Evolutionary conservation across 2,329 filamentous ascomycete genomes (phyloP).

Genomic region (Aspergillus arachidicola): DNA sequence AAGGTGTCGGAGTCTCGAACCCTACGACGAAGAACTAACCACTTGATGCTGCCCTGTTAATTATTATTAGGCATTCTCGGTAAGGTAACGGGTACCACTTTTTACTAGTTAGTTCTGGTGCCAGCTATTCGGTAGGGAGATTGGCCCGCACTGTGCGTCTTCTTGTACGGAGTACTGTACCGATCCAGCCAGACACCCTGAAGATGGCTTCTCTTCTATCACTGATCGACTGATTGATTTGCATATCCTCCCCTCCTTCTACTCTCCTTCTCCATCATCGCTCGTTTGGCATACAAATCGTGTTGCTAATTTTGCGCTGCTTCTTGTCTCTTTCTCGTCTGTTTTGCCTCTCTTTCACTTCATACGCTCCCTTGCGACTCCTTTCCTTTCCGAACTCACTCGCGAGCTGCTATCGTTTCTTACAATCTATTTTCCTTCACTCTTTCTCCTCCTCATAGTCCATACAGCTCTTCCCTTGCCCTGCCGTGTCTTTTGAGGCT

Average conservation of each 20-base stretch:
- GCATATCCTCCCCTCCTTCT: not conserved
- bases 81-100: not conserved
- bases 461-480: constrained; percentile 1
- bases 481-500: not conserved
- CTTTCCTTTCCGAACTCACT: not conserved
- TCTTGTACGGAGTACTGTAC: not conserved
- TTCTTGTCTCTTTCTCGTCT: not conserved
- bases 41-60: not conserved
- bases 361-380: not conserved
- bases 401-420: not conserved
- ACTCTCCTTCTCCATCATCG: not conserved
- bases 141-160: not conserved
- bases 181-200: not conserved
- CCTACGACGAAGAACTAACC: constrained; percentile 2
- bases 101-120: not conserved
- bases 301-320: not conserved
- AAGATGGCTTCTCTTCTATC: not conserved
- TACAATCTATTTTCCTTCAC: not conserved
- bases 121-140: not conserved
- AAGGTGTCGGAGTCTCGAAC: constrained; percentile 22
- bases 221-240: not conserved
- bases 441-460: constrained; percentile 3
- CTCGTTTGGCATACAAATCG: not conserved
- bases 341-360: not conserved
- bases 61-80: constrained; percentile 12